Conservation (phyloP, 1,284 basidiomycete genomes). For the Cryptococcus jaspeensis region DNA sequence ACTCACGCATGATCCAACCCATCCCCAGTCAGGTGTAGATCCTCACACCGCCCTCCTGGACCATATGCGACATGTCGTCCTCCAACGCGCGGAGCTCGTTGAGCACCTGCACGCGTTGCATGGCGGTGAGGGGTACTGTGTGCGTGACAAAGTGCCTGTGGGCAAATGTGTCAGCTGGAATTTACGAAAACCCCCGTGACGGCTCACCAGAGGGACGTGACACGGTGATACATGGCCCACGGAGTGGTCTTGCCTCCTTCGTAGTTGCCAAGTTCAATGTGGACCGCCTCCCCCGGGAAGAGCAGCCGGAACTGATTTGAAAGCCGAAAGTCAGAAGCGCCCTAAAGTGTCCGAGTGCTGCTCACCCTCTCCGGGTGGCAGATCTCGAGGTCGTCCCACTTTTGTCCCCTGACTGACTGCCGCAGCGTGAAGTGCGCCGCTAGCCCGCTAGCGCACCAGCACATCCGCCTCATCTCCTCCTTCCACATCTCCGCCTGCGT, state of each 20-base stretch:
- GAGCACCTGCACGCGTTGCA: slow-evolving; percentile 6
- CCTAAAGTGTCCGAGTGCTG: no score
- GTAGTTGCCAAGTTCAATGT: background rate
- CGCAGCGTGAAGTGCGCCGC: slow-evolving; percentile 24
- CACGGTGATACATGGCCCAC: slow-evolving; percentile 29
- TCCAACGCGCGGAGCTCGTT: slow-evolving; percentile 15
- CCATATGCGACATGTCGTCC: slow-evolving; percentile 6
- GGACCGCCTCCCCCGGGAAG: slow-evolving; percentile 22
- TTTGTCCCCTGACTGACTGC: slow-evolving; percentile 10
- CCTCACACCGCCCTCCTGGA: slow-evolving; percentile 6
- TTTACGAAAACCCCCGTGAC: no score
- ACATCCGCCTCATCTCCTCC: slow-evolving; percentile 33
- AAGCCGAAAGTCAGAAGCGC: background rate
- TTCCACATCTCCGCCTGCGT: slow-evolving; percentile 16
- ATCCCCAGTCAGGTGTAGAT: background rate
- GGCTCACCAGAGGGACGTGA: slow-evolving; percentile 27
- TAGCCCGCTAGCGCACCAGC: slow-evolving; percentile 27
- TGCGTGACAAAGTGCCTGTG: slow-evolving; percentile 12
- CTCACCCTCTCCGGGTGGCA: slow-evolving; percentile 25
- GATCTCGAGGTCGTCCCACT: slow-evolving; percentile 11
- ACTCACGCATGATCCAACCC: no score
- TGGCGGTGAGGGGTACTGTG: background rate
- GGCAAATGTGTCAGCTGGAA: no score
- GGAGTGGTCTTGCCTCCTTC: slow-evolving; percentile 13
- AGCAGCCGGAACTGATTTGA: slow-evolving; percentile 22